Evolutionary conservation across 2,329 filamentous ascomycete species (phyloP).

Genomic region (Rhinocladiella mackenziei): DNA sequence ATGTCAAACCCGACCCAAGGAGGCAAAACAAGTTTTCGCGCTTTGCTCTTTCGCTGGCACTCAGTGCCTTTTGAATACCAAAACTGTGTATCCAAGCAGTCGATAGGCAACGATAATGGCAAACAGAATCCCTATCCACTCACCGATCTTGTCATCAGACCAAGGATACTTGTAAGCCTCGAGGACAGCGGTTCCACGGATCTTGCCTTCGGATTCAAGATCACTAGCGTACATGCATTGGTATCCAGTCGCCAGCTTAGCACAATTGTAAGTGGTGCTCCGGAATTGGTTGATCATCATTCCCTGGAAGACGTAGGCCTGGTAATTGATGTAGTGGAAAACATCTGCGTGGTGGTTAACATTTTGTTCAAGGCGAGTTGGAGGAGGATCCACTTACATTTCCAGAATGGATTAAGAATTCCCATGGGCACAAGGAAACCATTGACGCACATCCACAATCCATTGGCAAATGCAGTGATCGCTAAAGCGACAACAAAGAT

Average conservation of each 20-base stretch:
- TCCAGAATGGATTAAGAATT: slow-evolving; percentile 76
- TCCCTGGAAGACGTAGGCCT: slow-evolving; percentile 76
- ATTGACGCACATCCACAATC: slow-evolving; percentile 81
- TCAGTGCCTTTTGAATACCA: slow-evolving; percentile 19
- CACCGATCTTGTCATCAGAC: slow-evolving; percentile 57
- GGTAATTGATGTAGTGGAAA: slow-evolving; percentile 83
- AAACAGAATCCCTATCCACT: slow-evolving; percentile 73
- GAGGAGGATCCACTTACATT: too few species aligned
- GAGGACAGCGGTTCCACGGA: slow-evolving; percentile 67
- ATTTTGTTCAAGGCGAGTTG: too few species aligned
- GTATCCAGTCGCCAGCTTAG: slow-evolving; percentile 43
- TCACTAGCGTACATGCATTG: slow-evolving; percentile 68
- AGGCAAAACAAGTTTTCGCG: too few species aligned
- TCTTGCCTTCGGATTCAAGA: slow-evolving; percentile 61
- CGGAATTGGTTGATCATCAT: slow-evolving; percentile 92
- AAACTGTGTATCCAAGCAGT: slow-evolving; percentile 43
- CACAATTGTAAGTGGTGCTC: slow-evolving; percentile 60
- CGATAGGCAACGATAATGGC: slow-evolving; percentile 71
- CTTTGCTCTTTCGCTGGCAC: too few species aligned
- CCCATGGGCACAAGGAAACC: slow-evolving; percentile 74
- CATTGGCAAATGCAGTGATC: slow-evolving; percentile 78
- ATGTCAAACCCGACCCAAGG: too few species aligned
- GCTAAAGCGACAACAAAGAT: slow-evolving; percentile 78
- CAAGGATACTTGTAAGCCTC: slow-evolving; percentile 65
- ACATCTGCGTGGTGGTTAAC: too few species aligned